Base-by-base conservation (phyloP, 176 grass and related monocot genomes). In the Otatea glauca region DNA sequence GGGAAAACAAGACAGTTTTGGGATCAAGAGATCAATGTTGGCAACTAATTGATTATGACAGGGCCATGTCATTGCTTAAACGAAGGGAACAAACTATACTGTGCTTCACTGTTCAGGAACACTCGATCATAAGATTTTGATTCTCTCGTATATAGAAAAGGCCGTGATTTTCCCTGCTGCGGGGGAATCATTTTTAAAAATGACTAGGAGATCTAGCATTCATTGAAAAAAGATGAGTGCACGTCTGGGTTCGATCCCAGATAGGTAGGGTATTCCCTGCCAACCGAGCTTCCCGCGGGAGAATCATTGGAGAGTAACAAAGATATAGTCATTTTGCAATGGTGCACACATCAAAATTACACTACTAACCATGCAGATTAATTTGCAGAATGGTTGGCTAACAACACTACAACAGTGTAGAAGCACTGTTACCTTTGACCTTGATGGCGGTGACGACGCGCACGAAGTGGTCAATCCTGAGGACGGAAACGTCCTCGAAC, bases 401-500 rank as follows among this genome's bases (percentile, higher is more conserved):
- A 34, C 1, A 16, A 56, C 4, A 43, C 42, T 9, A 9, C 42
- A 43, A 9, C 8, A 65, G 62, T 42, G 48, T 66, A 24, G 34
- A 68, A 49, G 79, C 24, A 66, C 18, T 29, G 0, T 13, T 86
- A 90, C 88, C 96, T 91, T 99, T 99, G 70, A 99, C 96, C 83
- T 96, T 99, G 77, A 99, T 99, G 81, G 93, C 96, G 1, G 91
- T 94, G 77, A 96, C 86, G 13, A 99, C 96, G 21, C 93, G 87
- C 23, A 96, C 96, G 70, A 96, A 99, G 75, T 99, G 96, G 63
- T 96, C 89, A 74, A 99, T 96, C 63, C 93, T 82, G 16, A 99
- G 91, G 17, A 99, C 91, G 77, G 91, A 86, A 18, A 94, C 93
- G 82, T 96, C 96, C 83, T 99, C 91, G 80, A 99, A 99, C 93